Base-by-base conservation (phyloP, 352 stramenopile species). In the Discostella stelligera region DNA sequence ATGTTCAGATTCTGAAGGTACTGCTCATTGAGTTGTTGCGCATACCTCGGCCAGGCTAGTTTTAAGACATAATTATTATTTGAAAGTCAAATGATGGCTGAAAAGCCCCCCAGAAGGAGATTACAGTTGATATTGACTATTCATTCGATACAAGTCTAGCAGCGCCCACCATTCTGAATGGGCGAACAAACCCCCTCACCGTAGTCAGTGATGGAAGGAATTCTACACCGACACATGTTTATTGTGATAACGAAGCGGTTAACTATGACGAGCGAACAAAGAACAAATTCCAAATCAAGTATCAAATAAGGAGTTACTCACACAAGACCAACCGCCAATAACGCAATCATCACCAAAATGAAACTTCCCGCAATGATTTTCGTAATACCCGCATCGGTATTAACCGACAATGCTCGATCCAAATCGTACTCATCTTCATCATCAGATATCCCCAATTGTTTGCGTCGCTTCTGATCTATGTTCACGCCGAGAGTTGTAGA, bases 381-480 rank as follows among this genome's bases (percentile, higher is more conserved):
- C 8, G 84, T 86, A 65, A 94, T 94, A 0, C 86, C 71, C 8
- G 72, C 62, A 80, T 94, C 89, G 13, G 89, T 94, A 74, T 90
- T 92, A 10, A 70, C 71, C 7, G 76, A 62, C 7, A 94, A 58
- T 32, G 89, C 89, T 23, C 85, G 56, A 54, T 83, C 79, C 10
- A 94, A 72, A 80, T 94, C 89, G 50, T 94, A 92, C 77, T 94
- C 89, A 48, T 91, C 79, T 66, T 90, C 85, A 59, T 91, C 86
- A 32, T 92, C 89, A 8, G 49, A 49, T 37, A 94, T 87, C 0
- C 89, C 89, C 7, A 94, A 69, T 78, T 94, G 59, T 64, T 46
- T 61, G 3, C 53, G 53, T 46, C 53, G 53, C n/a, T 61, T 61
- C 3, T 61, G 3, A 37, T 61, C 39, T 20, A 61, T 61, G 10